phyloP scores from a whole-genome alignment of 257 asterid genomes.

The Solanum chmielewskii region DNA sequence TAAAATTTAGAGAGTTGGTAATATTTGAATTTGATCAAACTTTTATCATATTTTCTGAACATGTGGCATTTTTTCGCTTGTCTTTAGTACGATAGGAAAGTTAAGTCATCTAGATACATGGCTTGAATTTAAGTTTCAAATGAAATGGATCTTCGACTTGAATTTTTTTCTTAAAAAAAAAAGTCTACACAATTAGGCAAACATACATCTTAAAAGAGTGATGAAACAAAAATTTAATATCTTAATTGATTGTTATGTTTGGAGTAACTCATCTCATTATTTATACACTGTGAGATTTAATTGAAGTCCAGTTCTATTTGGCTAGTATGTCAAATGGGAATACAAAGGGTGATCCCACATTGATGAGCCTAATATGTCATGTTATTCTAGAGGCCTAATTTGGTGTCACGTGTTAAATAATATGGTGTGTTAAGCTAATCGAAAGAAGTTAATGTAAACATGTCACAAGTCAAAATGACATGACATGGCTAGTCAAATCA shows the following conservation, averaged over 20 bases:
- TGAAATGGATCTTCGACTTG: fast-evolving
- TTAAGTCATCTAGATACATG: neutral
- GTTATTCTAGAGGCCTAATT: neutral
- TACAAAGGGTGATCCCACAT: neutral
- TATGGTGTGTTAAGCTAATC: no score
- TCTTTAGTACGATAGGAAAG: no score
- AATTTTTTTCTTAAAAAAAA: neutral
- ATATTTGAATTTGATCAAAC: neutral
- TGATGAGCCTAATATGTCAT: neutral
- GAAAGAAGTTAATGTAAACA: no score
- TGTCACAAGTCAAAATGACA: neutral
- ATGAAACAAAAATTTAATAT: no score
- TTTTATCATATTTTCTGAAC: neutral
- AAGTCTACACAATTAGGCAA: neutral
- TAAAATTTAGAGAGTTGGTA: neutral
- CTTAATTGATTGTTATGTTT: neutral
- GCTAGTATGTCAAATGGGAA: neutral
- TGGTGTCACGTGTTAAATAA: neutral
- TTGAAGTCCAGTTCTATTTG: neutral
- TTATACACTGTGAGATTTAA: no score
- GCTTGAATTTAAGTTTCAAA: neutral
- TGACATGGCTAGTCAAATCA: neutral
- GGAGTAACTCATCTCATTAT: fast-evolving
- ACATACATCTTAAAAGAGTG: neutral
- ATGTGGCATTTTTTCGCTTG: neutral